phyloP scores from a whole-genome alignment of 495 filamentous ascomycete genomes.

The Aspergillus carlsbadensis region DNA sequence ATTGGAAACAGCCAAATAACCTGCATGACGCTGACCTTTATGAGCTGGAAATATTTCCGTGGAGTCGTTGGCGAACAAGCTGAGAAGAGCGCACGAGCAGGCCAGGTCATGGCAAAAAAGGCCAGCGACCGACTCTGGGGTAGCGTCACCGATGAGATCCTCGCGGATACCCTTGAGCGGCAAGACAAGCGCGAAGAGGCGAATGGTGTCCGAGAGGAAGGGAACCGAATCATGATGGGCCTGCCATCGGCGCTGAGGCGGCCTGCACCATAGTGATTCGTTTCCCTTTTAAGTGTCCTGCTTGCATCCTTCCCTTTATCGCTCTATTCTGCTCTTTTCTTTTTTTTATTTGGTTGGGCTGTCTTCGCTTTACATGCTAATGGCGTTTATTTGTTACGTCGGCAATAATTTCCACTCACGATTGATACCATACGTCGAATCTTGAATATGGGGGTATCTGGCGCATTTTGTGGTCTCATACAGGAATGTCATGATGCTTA shows the following conservation, averaged over 20 bases:
- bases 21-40: constrained; percentile 78
- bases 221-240: constrained; percentile 40
- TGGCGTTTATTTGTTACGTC: constrained; percentile 3
- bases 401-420: constrained; percentile 15
- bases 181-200: constrained; percentile 70
- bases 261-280: not conserved
- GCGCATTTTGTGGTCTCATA: constrained; percentile 6
- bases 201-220: constrained; percentile 40
- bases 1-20: constrained; percentile 69
- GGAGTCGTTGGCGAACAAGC: constrained; percentile 87
- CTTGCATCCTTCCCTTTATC: constrained; percentile 12
- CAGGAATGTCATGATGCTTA: not conserved
- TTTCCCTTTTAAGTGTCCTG: constrained; percentile 14
- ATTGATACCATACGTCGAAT: constrained; percentile 33
- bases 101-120: constrained; percentile 69
- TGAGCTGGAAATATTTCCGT: constrained; percentile 82
- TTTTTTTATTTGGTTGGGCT: constrained; percentile 15
- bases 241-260: constrained; percentile 45
- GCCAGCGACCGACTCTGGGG: constrained; percentile 79
- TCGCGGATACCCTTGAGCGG: constrained; percentile 70
- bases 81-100: constrained; percentile 80
- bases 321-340: constrained; percentile 7
- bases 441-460: constrained; percentile 20
- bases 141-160: constrained; percentile 78
- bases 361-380: not conserved